Evolutionary conservation across 768 basidiomycete genomes (phyloP), one percentile per base, ranked within the genome.

Genomic region (Boletus fagicola): DNA sequence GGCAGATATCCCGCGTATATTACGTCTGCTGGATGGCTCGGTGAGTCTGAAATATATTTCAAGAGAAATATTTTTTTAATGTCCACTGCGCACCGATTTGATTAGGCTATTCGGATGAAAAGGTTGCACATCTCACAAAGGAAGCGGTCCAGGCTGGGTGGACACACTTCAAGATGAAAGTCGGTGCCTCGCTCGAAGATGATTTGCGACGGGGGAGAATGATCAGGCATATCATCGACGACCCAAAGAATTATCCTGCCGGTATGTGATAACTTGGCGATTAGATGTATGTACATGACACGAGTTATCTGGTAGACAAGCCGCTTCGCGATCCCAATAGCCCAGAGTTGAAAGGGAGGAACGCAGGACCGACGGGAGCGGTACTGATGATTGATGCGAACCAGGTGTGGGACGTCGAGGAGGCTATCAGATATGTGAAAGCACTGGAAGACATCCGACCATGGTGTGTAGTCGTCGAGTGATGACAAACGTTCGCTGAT

Each of bases 81-180:
- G 33, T 48, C 22, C 28, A 5, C 22, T 20, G 45, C n/a, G 18
- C 31, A 31, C 15, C 15, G 39, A 50, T 26, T 24, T 31, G 43
- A 46, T 44, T 20, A 83, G 88, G 92, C 1, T 97, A 96, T 75
- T 82, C 82, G 31, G 94, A 97, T 71, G 93, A 94, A 68, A 96
- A 96, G 68, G 85, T 96, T 47, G 81, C 83, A 1, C 80, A 83
- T 3, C 80, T 98, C 40, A 94, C 91, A 11, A 85, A 85, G 65
- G 91, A 92, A 65, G 90, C 92, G n/a, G 78, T 97, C 48, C 73
- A 78, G 9, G 82, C 81, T 35, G 95, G 94, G 22, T 97, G 95
- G 84, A 97, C 91, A 74, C 92, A 95, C 77, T 96, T 97, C 83
- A 97, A 97, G 77, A 92, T 96, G 86, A 97, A 98, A 75, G 94